A percentile compares a stretch with the other conserved stretches of the same genome.
Conservation (phyloP, 1,139 yeast genomes). For the Blastobotrys raffinosifermentans region DNA sequence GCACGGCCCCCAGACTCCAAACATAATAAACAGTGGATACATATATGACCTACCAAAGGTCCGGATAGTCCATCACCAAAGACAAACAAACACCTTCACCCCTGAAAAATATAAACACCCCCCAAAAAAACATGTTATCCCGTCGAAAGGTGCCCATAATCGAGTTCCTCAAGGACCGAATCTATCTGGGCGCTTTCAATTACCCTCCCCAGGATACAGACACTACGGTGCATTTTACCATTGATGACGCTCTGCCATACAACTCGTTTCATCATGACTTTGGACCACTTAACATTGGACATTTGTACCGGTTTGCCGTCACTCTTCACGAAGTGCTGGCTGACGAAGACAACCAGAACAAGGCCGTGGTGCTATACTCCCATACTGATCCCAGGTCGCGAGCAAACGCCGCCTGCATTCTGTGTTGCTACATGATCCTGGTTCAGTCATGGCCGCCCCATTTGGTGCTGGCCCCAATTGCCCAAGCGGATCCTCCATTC, state of each 20-base stretch:
- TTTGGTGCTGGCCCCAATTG: constrained; percentile 88
- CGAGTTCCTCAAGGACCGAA: constrained; percentile 53
- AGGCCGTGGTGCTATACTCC: constrained; percentile 87
- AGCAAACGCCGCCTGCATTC: constrained; percentile 89
- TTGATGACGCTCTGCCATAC: constrained; percentile 86
- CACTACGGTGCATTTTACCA: constrained; percentile 78
- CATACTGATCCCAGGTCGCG: constrained; percentile 74
- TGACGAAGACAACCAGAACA: constrained; percentile 75
- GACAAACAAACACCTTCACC: too few species aligned
- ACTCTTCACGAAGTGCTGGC: constrained; percentile 85
- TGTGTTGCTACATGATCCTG: constrained; percentile 90
- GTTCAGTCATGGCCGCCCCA: constrained; percentile 99
- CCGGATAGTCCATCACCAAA: too few species aligned
- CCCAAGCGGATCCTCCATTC: constrained; percentile 89
- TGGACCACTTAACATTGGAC: constrained; percentile 93
- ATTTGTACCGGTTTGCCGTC: constrained; percentile 89
- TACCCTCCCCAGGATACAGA: constrained; percentile 69
- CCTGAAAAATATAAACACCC: too few species aligned
- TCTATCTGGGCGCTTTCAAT: constrained; percentile 88
- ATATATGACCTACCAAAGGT: too few species aligned
- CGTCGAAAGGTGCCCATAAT: constrained; percentile 32
- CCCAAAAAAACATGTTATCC: too few species aligned
- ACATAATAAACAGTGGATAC: too few species aligned
- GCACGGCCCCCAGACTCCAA: too few species aligned
- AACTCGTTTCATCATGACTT: constrained; percentile 92